These are phyloP conservation scores for Aureobasidium sp. DNA, from an alignment of 2,329 filamentous ascomycete species.

Conservation along the genomic window DNA sequence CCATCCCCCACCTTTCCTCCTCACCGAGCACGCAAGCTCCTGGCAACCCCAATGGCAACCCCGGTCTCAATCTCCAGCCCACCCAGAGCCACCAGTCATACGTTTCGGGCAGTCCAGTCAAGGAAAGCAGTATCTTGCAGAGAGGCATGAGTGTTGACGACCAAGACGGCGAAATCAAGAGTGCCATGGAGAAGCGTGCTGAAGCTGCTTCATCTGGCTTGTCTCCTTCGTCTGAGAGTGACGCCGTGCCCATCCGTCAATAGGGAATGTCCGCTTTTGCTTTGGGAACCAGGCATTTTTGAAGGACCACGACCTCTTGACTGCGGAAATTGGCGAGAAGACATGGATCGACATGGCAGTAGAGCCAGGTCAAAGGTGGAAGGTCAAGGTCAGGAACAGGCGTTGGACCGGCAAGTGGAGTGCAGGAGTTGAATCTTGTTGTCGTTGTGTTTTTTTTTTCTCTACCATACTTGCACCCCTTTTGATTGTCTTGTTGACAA, in stretches of 20 bases:
- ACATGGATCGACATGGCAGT: neutral
- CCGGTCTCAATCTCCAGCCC: conserved; percentile 30
- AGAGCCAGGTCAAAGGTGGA: neutral
- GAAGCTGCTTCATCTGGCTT: conserved; percentile 8
- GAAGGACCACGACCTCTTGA: neutral
- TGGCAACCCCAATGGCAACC: conserved; percentile 21
- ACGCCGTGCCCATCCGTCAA: conserved; percentile 19
- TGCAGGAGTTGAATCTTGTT: conserved; percentile 1
- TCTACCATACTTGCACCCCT: neutral
- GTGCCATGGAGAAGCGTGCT: conserved; percentile 17
- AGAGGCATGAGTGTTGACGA: conserved; percentile 69
- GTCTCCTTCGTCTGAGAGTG: conserved; percentile 17
- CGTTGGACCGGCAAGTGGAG: conserved; percentile 1
- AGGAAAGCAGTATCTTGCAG: conserved; percentile 83
- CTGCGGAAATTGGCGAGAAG: neutral
- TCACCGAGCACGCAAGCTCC: conserved; percentile 19
- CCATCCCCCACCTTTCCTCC: conserved; percentile 32
- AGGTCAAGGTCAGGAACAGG: conserved; percentile 2
- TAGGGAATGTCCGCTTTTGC: neutral
- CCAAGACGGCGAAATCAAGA: conserved; percentile 33
- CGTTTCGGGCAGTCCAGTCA: conserved; percentile 72
- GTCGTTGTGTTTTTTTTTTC: neutral
- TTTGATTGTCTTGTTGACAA: neutral
- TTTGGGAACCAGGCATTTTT: neutral
- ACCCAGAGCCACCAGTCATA: conserved; percentile 42